phyloP scores from a whole-genome alignment of 108 stramenopile species.

The Skeletonema menzelii region DNA sequence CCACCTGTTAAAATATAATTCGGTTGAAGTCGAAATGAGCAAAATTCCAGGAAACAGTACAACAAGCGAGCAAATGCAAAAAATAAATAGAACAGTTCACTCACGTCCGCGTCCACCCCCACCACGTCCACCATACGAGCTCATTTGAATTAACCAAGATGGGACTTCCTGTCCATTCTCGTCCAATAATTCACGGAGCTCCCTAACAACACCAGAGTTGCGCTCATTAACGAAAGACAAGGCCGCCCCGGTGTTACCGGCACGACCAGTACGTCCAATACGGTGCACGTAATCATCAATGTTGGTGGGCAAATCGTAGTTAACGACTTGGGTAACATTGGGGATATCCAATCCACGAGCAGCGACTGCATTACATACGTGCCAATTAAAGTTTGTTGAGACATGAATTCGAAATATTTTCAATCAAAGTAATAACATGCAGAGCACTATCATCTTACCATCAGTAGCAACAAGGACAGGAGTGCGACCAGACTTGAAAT shows the following conservation, averaged over 20 bases:
- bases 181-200: constrained; percentile 80
- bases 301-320: constrained; percentile 93
- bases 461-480: constrained; percentile 93
- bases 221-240: constrained; percentile 94
- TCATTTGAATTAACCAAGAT: constrained; percentile 83
- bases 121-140: constrained; percentile 47
- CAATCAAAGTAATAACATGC: not conserved
- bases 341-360: constrained; percentile 98
- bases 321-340: constrained; percentile 96
- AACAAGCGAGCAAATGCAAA: not conserved
- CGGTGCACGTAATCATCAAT: constrained; percentile 99
- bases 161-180: constrained; percentile 89
- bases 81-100: not conserved
- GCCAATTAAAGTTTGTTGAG: not conserved
- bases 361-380: constrained; percentile 42
- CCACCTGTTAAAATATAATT: constrained; percentile 31
- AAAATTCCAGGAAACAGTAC: not conserved
- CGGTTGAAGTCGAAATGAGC: not conserved
- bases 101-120: constrained; percentile 53
- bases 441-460: constrained; percentile 42
- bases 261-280: constrained; percentile 99
- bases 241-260: constrained; percentile 93
- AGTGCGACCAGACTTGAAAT: constrained; percentile 79
- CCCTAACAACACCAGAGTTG: constrained; percentile 77
- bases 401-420: not conserved